Percentiles rank a stretch among this genome's conserved stretches.
Conservation (phyloP, 352 stramenopile species). For the Blastocystis sp. region DNA sequence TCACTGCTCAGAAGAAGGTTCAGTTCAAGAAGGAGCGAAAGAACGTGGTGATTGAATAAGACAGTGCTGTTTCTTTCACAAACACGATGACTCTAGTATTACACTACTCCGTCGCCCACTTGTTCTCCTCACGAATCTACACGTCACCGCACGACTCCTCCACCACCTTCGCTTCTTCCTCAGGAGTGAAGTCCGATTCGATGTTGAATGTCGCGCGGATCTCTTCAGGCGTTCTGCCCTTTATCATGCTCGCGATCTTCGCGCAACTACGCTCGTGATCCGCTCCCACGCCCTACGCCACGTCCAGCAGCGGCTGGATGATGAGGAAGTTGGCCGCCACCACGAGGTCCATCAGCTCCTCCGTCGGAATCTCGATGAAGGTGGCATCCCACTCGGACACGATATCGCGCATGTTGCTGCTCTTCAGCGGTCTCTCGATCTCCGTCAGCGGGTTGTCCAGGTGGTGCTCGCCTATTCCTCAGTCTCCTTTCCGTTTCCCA, state of each 20-base stretch:
- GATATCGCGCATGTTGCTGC: constrained; percentile 92
- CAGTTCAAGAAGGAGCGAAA: background rate
- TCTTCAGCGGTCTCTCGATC: constrained; percentile 99
- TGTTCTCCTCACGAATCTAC: constrained; percentile 92
- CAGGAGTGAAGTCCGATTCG: constrained; percentile 97
- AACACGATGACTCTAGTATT: background rate
- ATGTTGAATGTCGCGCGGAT: constrained; percentile 99
- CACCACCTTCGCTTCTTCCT: constrained; percentile 95
- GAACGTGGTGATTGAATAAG: constrained; percentile 10
- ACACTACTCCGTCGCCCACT: constrained; percentile 92
- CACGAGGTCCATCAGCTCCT: constrained; percentile 98
- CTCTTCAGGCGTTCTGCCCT: constrained; percentile 97
- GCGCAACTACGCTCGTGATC: constrained; percentile 78
- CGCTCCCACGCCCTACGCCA: constrained; percentile 70
- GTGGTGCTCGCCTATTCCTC: constrained; percentile 73
- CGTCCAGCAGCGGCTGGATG: constrained; percentile 84
- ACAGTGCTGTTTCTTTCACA: background rate
- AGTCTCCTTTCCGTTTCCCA: background rate
- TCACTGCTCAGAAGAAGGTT: background rate
- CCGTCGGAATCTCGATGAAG: constrained; percentile 97
- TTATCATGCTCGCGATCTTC: constrained; percentile 83
- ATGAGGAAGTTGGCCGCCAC: constrained; percentile 99
- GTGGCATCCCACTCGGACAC: constrained; percentile 98
- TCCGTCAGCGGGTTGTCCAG: constrained; percentile 91
- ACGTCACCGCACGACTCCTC: background rate